A percentile compares a stretch with the other conserved stretches of the same genome.
phyloP scores from a whole-genome alignment of 345 rosid species.

The Anacardium occidentale region DNA sequence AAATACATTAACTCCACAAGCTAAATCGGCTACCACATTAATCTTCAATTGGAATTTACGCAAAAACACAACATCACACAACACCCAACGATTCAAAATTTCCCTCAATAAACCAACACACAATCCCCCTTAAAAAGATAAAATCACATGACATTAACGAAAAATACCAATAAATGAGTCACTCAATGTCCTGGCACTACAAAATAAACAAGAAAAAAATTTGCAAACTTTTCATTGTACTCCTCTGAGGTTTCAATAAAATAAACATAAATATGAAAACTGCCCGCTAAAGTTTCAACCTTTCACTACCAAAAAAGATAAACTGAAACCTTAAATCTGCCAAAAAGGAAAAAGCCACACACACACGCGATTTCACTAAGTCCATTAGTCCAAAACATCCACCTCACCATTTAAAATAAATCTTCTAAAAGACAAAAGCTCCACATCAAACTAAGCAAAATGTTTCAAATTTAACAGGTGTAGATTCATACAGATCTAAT shows the following conservation, averaged over 20 bases:
- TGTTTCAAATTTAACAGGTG: not conserved
- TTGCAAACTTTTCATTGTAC: not conserved
- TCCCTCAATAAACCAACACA: not conserved
- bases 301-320: not conserved
- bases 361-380: constrained; percentile 1
- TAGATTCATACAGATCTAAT: not conserved
- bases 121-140: not conserved
- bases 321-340: not conserved
- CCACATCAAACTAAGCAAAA: not conserved
- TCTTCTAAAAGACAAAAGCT: constrained; percentile 14
- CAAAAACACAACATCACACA: constrained; percentile 5
- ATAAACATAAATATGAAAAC: not conserved
- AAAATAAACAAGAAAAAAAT: not conserved
- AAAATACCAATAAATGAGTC: not conserved
- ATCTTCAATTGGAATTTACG: not conserved
- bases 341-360: not conserved
- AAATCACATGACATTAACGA: not conserved
- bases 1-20: not conserved
- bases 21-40: not conserved
- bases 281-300: constrained; percentile 11
- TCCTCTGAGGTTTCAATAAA: not conserved
- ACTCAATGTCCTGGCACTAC: too few relatives aligned
- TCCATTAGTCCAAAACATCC: not conserved
- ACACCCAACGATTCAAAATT: not conserved
- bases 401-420: constrained; percentile 13